Conservation (phyloP, 495 filamentous ascomycete species). For the Penicillium egyptiacum region DNA sequence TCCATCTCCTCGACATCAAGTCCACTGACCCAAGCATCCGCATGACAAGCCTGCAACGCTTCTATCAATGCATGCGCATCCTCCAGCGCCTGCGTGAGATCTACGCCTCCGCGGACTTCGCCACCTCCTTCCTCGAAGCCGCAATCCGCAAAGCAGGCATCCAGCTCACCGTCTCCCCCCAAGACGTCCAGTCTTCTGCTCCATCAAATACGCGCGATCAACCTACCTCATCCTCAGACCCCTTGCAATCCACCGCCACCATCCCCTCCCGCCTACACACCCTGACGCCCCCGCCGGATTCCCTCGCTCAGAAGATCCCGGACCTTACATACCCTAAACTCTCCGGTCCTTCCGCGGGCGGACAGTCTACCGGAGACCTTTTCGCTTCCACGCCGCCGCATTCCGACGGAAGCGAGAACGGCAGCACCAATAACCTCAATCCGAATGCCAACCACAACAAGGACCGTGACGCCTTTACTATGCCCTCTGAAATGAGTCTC, state of each 20-base stretch:
- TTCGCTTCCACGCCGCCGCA: slow-evolving; percentile 47
- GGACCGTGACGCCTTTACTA: slow-evolving; percentile 31
- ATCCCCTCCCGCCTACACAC: slow-evolving; percentile 32
- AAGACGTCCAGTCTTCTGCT: slow-evolving; percentile 35
- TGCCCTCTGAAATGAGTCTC: slow-evolving; percentile 43
- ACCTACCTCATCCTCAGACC: slow-evolving; percentile 13
- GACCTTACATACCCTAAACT: slow-evolving; percentile 43
- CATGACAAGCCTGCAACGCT: slow-evolving; percentile 68
- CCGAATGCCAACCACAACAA: slow-evolving; percentile 26
- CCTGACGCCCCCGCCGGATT: slow-evolving; percentile 48
- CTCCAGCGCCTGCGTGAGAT: slow-evolving; percentile 77
- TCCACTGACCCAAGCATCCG: slow-evolving; percentile 66
- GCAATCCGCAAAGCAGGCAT: slow-evolving; percentile 80
- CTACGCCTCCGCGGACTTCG: slow-evolving; percentile 85
- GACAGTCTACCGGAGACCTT: slow-evolving; percentile 24
- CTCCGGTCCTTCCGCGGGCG: slow-evolving; percentile 17
- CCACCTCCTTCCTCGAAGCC: slow-evolving; percentile 79
- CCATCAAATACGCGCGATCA: slow-evolving; percentile 11
- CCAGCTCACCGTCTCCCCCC: slow-evolving; percentile 44
- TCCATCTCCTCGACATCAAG: slow-evolving; percentile 87
- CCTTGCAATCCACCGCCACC: slow-evolving; percentile 18
- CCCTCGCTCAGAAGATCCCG: slow-evolving; percentile 45
- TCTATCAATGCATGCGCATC: slow-evolving; percentile 82
- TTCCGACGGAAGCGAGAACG: slow-evolving; percentile 48
- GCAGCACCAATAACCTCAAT: slow-evolving; percentile 47